Base-by-base conservation (phyloP, 441 rosid genomes). In the Bocquillonia castaneifolia region DNA sequence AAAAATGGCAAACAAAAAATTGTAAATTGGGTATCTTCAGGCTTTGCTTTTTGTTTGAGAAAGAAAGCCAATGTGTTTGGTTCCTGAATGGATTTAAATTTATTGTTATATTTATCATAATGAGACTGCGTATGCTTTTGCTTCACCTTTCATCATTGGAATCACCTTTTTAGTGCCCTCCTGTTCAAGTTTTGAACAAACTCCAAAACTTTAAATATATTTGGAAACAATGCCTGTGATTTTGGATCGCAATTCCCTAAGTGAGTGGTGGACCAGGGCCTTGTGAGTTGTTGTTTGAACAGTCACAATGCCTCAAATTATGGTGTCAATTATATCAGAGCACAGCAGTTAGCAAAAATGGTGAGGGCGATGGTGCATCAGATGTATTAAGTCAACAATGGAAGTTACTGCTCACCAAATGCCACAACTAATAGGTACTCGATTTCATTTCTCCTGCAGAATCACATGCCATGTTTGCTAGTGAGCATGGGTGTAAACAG, bases 131-230 rank as follows among this genome's bases (percentile, higher is more conserved):
- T 44, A 80, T 86, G 81, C 80, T 84, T 65, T 78, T 84, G 86
- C 72, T 84, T 73, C 77, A 28, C 57, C 84, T 80, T 77, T 79
- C 76, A 81, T 78, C 70, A 79, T 73, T 76, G 64, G 48, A 68
- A 18, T 64, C 68, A 47, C 78, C n/a, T 81, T 76, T 78, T 48
- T 10, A 48, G 34, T 68, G 76, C 54, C 74, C 69, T 75, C 69
- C 62, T 67, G 64, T 67, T 64, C 80, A 79, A 80, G 82, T 68
- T 74, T 68, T 72, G 26, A 72, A 74, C 73, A 36, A 74, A 69
- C 65, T 67, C 10, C 17, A 58, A 53, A 70, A 59, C 51, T 70
- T 64, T 55, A 47, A 39, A 26, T 45, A 36, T 32, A 32, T 52
- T 29, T 57, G 36, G 32, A 9, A 45, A 14, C 14, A 7, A 8